Evolutionary conservation across 805 yeast genomes (phyloP).

Genomic region (Helenozyma rhizophorensis): DNA sequence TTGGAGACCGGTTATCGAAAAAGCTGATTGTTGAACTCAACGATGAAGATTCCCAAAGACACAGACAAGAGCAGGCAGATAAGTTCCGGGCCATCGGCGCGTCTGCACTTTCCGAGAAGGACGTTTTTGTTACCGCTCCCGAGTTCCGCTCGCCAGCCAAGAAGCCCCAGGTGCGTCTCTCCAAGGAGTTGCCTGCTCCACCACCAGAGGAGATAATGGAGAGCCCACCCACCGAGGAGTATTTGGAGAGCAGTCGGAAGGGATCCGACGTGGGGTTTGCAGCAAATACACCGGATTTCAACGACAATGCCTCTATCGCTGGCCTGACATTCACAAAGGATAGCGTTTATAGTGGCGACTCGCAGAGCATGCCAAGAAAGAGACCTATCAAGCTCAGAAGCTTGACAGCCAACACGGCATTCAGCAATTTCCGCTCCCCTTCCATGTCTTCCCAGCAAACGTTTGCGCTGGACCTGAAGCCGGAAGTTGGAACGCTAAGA

Average conservation of each 20-base stretch:
- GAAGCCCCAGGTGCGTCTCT: neutral
- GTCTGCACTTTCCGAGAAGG: neutral
- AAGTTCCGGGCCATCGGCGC: conserved; percentile 1
- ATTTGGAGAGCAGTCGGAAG: too few species aligned
- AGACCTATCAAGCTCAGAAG: conserved; percentile 11
- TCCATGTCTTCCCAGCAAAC: conserved; percentile 4
- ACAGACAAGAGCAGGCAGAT: neutral
- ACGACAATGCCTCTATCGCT: too few species aligned
- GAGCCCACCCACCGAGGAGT: too few species aligned
- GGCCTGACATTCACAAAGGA: neutral
- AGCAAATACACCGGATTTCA: too few species aligned
- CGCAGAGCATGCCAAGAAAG: neutral
- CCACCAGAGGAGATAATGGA: too few species aligned
- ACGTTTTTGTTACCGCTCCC: conserved; percentile 1
- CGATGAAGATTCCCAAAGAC: neutral
- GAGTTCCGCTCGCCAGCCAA: conserved; percentile 1
- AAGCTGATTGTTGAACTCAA: conserved; percentile 1
- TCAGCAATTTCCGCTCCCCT: conserved; percentile 27
- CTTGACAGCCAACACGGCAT: conserved; percentile 34
- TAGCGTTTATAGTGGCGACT: neutral
- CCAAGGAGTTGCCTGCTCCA: too few species aligned
- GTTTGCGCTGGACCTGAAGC: conserved; percentile 1
- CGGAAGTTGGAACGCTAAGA: too few species aligned
- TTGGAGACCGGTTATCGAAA: conserved; percentile 1
- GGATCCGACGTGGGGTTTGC: too few species aligned